Evolutionary conservation across 1,284 basidiomycete genomes (phyloP), one percentile per base, ranked within the genome.

Genomic region (Marasmius oreades): DNA sequence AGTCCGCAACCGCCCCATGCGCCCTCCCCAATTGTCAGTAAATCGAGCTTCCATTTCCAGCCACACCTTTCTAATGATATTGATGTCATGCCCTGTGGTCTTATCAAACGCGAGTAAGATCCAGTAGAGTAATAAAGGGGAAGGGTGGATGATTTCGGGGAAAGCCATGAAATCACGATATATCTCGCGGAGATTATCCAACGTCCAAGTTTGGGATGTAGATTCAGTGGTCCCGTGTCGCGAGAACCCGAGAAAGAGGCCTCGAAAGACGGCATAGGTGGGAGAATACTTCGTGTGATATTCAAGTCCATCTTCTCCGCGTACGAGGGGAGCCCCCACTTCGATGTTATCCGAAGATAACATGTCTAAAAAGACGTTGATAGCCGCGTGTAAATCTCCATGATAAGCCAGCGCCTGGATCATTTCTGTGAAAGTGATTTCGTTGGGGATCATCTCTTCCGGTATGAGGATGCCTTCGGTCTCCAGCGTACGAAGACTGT

Each of bases 241-340:
- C 6, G 79, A 74, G 67, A 93, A 95, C 0, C 90, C 92, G 7
- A 87, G 75, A 67, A 95, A 93, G 23, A 95, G 69, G 7, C 83
- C 80, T 12, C 88, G 80, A 66, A 88, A 95, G 14, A 83, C 73
- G 23, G 79, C 70, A 47, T 81, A 61, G 1, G 75, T 80, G 1
- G 84, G 77, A 42, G 69, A 63, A 59, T 78, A 80, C 24, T 64
- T 62, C 6, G 59, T 58, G 14, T 70, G 69, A 37, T 61, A 59
- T n/a, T 62, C 61, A 16, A 64, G 53, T 8, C 67, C 67, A 34
- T 64, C 57, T 14, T 66, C 67, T 45, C 68, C 64, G 10, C 59
- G 61, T 51, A 62, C 59, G 11, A 68, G 60, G 10, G 64, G 67
- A 16, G 70, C 67, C 12, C 69, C 68, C 8, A 63, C 63, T 60